Evolutionary conservation across 1,284 basidiomycete species (phyloP), one percentile per base, ranked within the genome.

Genomic region (Fomitopsis betulina): DNA sequence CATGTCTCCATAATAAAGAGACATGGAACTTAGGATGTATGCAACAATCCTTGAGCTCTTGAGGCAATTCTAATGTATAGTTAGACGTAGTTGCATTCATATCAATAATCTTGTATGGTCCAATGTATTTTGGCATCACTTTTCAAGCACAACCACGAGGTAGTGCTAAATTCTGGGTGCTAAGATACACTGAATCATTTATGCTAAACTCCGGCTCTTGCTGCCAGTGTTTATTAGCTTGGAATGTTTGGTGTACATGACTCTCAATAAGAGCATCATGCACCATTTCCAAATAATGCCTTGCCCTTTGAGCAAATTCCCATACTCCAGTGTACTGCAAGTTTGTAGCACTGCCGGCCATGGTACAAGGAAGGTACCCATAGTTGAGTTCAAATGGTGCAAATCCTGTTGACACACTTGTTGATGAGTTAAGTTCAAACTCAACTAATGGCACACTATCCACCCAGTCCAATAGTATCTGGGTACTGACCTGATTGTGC

Each of bases 61-160:
- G 38, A 0, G 70, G 66, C 8, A 74, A 35, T 8, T 72, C 68
- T 30, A 74, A 45, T 13, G 55, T 64, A 42, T 70, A 73, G 10
- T 40, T 67, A 0, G 67, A 70, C 1, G 43, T 62, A 2, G 59
- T 55, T 0, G 60, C 58, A 25, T 59, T 10, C 1, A 59, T 65
- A 13, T 53, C 33, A 2, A 62, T 2, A 0, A 74, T 64, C 43
- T 43, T 53, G 49, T 67, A 76, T 1, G 72, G 75, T 0, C 74
- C 71, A 1, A 76, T 67, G 58, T 63, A 76, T 19, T 65, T 65
- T 0, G 73, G 74, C 5, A 67, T 25, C 2, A 76, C 58, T 42
- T 76, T 75, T 0, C 60, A 33, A 0, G 69, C 74, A 0, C 67
- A 23, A 2, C 69, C 70, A 50, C 72, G 73, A 0, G 74, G 73